Base-by-base conservation (phyloP, 139 green algal genomes). In the Chlamydomonas applanata region DNA sequence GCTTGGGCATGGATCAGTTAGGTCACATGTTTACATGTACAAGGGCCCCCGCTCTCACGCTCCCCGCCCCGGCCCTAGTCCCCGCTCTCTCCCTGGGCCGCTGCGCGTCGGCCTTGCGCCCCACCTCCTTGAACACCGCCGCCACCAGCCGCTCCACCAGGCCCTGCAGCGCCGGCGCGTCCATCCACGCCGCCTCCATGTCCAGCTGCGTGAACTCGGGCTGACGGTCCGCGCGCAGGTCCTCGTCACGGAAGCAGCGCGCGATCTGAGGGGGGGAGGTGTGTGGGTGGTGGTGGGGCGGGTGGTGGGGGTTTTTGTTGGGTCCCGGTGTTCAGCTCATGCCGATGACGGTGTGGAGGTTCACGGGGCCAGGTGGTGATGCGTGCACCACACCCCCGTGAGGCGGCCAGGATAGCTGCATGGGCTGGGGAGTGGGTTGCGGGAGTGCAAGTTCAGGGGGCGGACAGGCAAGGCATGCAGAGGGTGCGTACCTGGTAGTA, bases 191-290 rank as follows among this genome's bases (percentile, higher is more conserved):
- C 78, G 96, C 86, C 87, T 99, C 96, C 82, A 99, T 88, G 81
- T 99, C 96, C 32, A 98, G 82, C 87, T 99, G 95, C 9, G 94
- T 98, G 83, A 99, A 99, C 87, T 98, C 95, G 0, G 96, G 96
- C 88, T 99, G 96, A 24, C 96, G 84, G 83, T 98, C 95, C 1
- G 94, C 87, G 9, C 94, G 79, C 71, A 98, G 83, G 77, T 97
- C 94, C 79, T 99, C 96, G 81, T 99, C 96, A 16, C 95, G 81
- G 82, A 99, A 99, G 85, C 95, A 99, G 40, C 93, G 82, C 14
- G 91, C 90, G 19, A 94, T 82, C 82, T 91, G 84, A 22, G 63
- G 25, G 9, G 61, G 61, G 61, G 34, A 35, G 64, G 16, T 71
- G 27, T 25, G 64, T 30, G 27, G 56, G 56, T 16, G 56, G 22